These are phyloP conservation scores for Talinum fruticosum DNA, from an alignment of 148 eudicot genomes.

Conservation along the genomic window DNA sequence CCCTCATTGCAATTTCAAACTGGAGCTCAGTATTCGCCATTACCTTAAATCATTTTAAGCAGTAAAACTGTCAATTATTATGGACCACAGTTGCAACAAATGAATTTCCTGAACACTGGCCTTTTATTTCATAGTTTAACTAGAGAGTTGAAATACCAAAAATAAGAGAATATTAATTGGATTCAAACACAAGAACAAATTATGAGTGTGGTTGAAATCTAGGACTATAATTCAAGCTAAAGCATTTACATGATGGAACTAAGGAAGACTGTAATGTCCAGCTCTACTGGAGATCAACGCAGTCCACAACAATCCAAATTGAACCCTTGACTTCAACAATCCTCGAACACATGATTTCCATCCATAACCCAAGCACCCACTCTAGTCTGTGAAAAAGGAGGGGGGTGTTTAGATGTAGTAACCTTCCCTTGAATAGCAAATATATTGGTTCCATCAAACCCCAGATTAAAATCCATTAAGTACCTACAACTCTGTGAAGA, in stretches of 20 bases:
- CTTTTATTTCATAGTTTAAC: neutral
- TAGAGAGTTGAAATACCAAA: neutral
- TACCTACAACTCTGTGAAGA: too few relatives aligned
- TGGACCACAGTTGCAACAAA: neutral
- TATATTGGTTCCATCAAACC: too few relatives aligned
- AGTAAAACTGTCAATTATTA: neutral
- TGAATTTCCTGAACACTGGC: neutral
- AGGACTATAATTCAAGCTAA: neutral
- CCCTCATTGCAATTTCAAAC: slow-evolving; percentile 81
- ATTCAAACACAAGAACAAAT: neutral
- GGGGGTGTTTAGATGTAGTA: too few relatives aligned
- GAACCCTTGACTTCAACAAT: neutral
- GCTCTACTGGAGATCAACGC: neutral
- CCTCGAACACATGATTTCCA: too few relatives aligned
- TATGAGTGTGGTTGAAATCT: neutral
- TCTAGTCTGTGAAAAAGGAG: too few relatives aligned
- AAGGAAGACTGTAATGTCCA: neutral
- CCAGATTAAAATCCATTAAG: too few relatives aligned
- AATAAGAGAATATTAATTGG: neutral
- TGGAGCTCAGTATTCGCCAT: slow-evolving; percentile 82
- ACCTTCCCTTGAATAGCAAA: too few relatives aligned
- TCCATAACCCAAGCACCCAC: too few relatives aligned
- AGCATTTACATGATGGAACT: neutral
- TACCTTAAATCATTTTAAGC: slow-evolving; percentile 39
- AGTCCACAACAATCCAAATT: neutral